These are phyloP conservation scores for Sutorius australiensis DNA, from an alignment of 768 basidiomycete genomes.

Conservation along the genomic window DNA sequence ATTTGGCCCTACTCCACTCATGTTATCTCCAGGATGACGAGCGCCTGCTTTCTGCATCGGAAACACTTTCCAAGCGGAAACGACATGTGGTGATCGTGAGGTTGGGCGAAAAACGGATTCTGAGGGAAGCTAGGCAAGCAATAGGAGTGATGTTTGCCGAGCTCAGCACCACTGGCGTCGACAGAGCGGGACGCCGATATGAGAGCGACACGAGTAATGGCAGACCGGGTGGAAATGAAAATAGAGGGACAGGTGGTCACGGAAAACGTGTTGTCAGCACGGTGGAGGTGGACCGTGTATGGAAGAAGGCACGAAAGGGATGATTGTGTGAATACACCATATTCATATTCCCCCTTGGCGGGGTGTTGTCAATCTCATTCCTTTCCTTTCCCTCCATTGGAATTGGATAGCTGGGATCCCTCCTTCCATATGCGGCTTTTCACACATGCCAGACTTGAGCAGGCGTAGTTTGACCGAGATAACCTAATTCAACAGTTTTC, in stretches of 20 bases:
- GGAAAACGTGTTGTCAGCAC: conserved; percentile 17
- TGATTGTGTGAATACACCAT: neutral
- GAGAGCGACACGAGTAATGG: conserved; percentile 1
- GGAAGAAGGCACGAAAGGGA: conserved; percentile 23
- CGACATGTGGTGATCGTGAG: conserved; percentile 68
- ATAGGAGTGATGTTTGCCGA: conserved; percentile 8
- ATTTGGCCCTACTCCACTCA: neutral
- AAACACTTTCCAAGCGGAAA: conserved; percentile 41
- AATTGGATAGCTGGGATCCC: neutral
- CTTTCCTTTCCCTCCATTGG: neutral
- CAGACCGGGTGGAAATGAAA: neutral
- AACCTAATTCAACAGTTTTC: neutral
- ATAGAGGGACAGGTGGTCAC: neutral
- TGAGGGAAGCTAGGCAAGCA: conserved; percentile 34
- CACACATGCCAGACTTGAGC: neutral
- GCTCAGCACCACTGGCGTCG: neutral
- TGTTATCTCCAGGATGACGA: conserved; percentile 46
- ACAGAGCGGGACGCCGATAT: neutral
- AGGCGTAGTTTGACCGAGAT: neutral
- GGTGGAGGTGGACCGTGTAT: conserved; percentile 3
- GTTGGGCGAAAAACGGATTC: conserved; percentile 74
- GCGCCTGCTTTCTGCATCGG: conserved; percentile 28
- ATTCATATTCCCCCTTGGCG: neutral
- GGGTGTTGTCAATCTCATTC: neutral
- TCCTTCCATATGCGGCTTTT: neutral